Evolutionary conservation across 805 yeast species (phyloP), one percentile per base, ranked within the genome.

Genomic region (Starmerella stigmatis): DNA sequence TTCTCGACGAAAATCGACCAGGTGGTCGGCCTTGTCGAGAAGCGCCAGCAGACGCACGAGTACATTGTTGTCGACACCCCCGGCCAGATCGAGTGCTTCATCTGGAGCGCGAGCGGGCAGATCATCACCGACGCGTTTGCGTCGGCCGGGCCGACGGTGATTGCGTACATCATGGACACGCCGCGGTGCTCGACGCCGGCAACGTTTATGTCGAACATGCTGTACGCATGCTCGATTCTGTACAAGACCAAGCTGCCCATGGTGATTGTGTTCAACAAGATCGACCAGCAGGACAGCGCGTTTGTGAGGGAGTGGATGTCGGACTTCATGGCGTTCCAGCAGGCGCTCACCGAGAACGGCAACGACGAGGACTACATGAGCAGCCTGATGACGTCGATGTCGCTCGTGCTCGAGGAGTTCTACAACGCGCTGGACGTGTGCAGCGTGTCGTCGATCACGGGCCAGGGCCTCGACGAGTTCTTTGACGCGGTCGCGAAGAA

Each of bases 51-150:
- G 15, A 62, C 66, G 44, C 71, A 71, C 53, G 64, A 76, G 17
- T 81, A 86, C 61, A 83, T 88, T 52, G 79, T 92, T 29, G 76
- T 89, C 41, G 99, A 92, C 65, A 92, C 99, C 1, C 99, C 99
- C 0, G 99, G 99, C 11, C 99, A 92, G 65, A 92, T 92, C 51
- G 99, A 92, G 64, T 88, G 96, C 67, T 92, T 92, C 62, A 86
- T 92, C 34, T 92, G 99, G 98, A 80, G 94, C 37, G 98, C 98
- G 0, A 83, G 95, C 19, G 99, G 99, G 11, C 75, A 96, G 19
- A 92, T 92, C 51, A 82, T 92, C 48, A 89, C 97, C 0, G 98
- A 92, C 61, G 86, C 96, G 0, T 84, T 92, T 66, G 98, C 97
- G 1, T 81, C 94, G 0, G 78, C 94, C 4, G 85, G 86, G 62